Evolutionary conservation across 2,329 filamentous ascomycete genomes (phyloP), one percentile per base, ranked within the genome.

Genomic region (Didymella pomorum): DNA sequence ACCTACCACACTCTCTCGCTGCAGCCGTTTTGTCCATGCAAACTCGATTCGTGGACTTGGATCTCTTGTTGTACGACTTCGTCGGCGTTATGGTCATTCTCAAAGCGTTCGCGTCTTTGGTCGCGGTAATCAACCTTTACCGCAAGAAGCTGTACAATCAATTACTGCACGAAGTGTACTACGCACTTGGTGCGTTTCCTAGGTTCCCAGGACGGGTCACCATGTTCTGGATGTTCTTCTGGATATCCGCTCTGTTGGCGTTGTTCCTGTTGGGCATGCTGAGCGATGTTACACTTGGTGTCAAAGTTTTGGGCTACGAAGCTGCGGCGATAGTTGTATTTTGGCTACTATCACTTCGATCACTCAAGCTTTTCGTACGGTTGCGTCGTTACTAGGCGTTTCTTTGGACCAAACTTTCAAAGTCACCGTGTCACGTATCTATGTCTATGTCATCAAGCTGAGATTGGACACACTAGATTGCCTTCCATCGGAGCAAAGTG

Each of bases 401-500:
- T 6, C 8, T 6, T 16, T 33, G 31, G 14, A 33, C 5, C 31
- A 33, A 16, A n/a, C 4, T 33, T 6, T 33, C n/a, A 14, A 20
- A 37, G 8, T 12, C 21, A 9, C 9, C 14, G 18, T 5, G 4
- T 41, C 37, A 25, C 20, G 16, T 18, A 7, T 47, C 43, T 54
- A 18, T 18, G 28, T 52, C 48, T 47, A 52, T 43, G 2, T 47
- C 26, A 9, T 46, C 12, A 29, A 18, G 4, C 16, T 3, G 16
- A 8, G 16, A 20, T 2, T 5, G n/a, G 5, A 20, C 18, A 18
- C 9, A 1, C 14, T 41, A 58, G 12, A 31, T 29, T 4, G 51
- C 6, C 61, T 82, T 83, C 83, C 83, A 86, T 63, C 82, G 80
- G 67, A 93, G 72, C 76, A 93, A 77, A 2, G 88, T 91, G 45